phyloP scores from a whole-genome alignment of 495 filamentous ascomycete genomes.

The Trypethelium eluteriae region DNA sequence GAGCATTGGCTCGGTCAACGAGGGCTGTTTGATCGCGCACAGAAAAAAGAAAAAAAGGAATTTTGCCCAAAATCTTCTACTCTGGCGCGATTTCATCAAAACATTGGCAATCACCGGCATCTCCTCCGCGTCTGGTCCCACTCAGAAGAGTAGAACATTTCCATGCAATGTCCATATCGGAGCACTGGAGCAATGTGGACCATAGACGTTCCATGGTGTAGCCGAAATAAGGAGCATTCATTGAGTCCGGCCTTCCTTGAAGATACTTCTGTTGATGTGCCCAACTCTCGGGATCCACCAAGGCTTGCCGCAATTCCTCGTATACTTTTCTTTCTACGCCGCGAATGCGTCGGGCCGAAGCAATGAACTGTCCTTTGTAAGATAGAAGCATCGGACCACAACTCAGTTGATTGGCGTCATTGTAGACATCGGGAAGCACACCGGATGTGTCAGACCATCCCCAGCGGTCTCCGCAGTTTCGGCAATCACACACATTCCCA shows the following conservation, averaged over 20 bases:
- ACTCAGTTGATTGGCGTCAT: slow-evolving; percentile 15
- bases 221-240: slow-evolving; percentile 37
- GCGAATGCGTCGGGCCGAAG: slow-evolving; percentile 36
- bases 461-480: slow-evolving; percentile 35
- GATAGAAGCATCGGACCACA: slow-evolving; percentile 33
- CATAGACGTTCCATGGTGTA: slow-evolving; percentile 42
- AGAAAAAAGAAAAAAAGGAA: background rate
- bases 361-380: slow-evolving; percentile 43
- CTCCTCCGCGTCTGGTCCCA: slow-evolving; percentile 29
- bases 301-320: slow-evolving; percentile 25
- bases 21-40: no score
- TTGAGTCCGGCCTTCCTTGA: slow-evolving; percentile 28
- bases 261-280: slow-evolving; percentile 28
- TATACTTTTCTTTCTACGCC: slow-evolving; percentile 33
- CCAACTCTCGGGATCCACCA: slow-evolving; percentile 33
- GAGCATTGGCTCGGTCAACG: background rate
- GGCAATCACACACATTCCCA: slow-evolving; percentile 32
- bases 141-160: slow-evolving; percentile 36
- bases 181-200: slow-evolving; percentile 39
- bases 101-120: slow-evolving; percentile 39
- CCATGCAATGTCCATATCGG: slow-evolving; percentile 28
- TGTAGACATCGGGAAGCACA: slow-evolving; percentile 31
- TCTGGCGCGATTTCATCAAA: slow-evolving; percentile 22
- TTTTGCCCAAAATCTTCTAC: background rate
- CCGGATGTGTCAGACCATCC: slow-evolving; percentile 31